A percentile compares a stretch with the other conserved stretches of the same genome.
Evolutionary conservation across 192 early-diverging fungal genomes (phyloP).

Genomic region (Bifiguratus adelaidae): DNA sequence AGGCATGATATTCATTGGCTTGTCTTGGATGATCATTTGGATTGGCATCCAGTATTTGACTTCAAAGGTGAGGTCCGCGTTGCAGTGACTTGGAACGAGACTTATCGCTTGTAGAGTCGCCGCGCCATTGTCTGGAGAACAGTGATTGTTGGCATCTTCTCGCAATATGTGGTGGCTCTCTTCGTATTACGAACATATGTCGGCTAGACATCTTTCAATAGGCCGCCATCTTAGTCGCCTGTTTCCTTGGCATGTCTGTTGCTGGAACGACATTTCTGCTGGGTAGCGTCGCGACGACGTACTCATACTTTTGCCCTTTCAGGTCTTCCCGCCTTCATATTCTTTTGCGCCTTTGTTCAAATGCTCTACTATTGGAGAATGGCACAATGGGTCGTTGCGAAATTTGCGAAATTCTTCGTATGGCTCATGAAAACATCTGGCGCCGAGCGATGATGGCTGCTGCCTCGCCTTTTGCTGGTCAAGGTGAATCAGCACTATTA

Average conservation of each 20-base stretch:
- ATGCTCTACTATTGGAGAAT: conserved; percentile 74
- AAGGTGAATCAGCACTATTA: conserved; percentile 72
- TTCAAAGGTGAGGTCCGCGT: conserved; percentile 30
- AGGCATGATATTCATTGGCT: too few species aligned
- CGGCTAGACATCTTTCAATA: conserved; percentile 68
- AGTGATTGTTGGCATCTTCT: conserved; percentile 49
- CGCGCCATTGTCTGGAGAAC: conserved; percentile 65
- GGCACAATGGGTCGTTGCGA: conserved; percentile 69
- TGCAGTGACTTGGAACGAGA: neutral
- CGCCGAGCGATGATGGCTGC: conserved; percentile 72
- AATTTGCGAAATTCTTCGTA: conserved; percentile 53
- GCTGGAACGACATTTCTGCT: conserved; percentile 63
- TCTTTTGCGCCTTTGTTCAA: conserved; percentile 81
- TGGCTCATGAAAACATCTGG: conserved; percentile 66
- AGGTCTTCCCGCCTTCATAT: conserved; percentile 79
- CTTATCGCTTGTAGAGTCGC: conserved; percentile 25
- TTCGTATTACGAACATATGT: conserved; percentile 62
- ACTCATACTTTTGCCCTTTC: conserved; percentile 44
- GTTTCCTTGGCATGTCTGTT: conserved; percentile 57
- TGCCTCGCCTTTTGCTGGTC: conserved; percentile 80
- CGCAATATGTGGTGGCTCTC: conserved; percentile 73
- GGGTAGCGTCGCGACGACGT: conserved; percentile 33
- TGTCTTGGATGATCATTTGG: conserved; percentile 58
- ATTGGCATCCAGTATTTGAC: conserved; percentile 25
- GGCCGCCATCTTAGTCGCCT: conserved; percentile 38